Evolutionary conservation across 352 stramenopile genomes (phyloP).

Genomic region (Aphanomyces astaci): DNA sequence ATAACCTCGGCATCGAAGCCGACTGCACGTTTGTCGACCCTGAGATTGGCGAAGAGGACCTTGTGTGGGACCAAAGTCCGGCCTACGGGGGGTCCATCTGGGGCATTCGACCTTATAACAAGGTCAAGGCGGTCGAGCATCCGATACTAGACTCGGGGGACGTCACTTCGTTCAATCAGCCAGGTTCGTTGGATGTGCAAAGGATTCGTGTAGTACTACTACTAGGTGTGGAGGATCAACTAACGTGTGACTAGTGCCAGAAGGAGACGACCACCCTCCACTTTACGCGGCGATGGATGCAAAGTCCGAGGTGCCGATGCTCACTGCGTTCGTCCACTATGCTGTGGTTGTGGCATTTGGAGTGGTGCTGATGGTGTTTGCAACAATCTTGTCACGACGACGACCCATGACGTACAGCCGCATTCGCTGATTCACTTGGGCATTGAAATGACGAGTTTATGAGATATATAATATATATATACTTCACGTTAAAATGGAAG

Average conservation of each 20-base stretch:
- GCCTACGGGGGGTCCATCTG: constrained; percentile 73
- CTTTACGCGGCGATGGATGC: background rate
- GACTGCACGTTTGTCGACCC: constrained; percentile 87
- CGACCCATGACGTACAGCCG: background rate
- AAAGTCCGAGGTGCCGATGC: background rate
- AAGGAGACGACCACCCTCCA: background rate
- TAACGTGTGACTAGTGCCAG: no score
- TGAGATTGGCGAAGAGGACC: constrained; percentile 66
- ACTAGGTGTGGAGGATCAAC: background rate
- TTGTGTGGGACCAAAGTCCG: constrained; percentile 71
- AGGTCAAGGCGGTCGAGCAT: constrained; percentile 54
- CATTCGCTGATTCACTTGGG: constrained; percentile 7
- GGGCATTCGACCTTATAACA: constrained; percentile 58
- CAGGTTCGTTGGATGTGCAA: background rate
- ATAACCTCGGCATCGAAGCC: constrained; percentile 83
- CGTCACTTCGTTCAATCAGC: constrained; percentile 22
- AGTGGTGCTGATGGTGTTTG: background rate
- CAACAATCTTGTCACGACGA: background rate
- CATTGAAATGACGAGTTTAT: no score
- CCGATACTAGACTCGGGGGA: constrained; percentile 87
- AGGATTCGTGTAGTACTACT: background rate
- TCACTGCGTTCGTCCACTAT: background rate
- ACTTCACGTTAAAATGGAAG: no score
- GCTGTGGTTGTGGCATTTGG: background rate
- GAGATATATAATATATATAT: no score